phyloP scores from a whole-genome alignment of 2,329 filamentous ascomycete species.

The Rutstroemia sp. region DNA sequence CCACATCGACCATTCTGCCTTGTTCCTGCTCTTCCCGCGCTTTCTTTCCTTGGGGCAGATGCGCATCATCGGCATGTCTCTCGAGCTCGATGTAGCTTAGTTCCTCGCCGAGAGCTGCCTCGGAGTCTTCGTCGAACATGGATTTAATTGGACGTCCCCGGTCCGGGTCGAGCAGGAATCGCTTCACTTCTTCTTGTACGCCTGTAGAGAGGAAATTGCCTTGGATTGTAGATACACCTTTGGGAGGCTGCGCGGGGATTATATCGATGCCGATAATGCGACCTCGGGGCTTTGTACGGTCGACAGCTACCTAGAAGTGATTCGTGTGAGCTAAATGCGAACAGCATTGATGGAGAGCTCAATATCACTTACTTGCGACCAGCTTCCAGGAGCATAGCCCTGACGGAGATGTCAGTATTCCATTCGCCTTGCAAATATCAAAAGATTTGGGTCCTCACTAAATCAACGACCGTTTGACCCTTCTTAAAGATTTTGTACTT shows the following conservation, averaged over 20 bases:
- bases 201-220: conserved; percentile 77
- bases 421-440: neutral
- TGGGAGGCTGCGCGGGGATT: conserved; percentile 84
- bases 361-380: conserved; percentile 50
- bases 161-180: conserved; percentile 61
- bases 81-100: conserved; percentile 61
- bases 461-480: conserved; percentile 82
- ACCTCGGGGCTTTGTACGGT: conserved; percentile 67
- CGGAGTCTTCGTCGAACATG: conserved; percentile 5
- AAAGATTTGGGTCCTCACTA: conserved; percentile 46
- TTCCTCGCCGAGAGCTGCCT: neutral
- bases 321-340: neutral
- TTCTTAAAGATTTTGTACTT: conserved; percentile 72
- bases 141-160: conserved; percentile 42
- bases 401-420: conserved; percentile 27
- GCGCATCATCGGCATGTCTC: conserved; percentile 33
- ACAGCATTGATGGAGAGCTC: neutral
- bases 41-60: conserved; percentile 10
- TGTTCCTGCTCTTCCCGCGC: conserved; percentile 31
- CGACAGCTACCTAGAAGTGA: conserved; percentile 62
- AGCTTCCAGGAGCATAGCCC: conserved; percentile 71
- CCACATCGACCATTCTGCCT: conserved; percentile 71
- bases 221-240: conserved; percentile 89
- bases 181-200: conserved; percentile 70
- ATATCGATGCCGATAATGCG: conserved; percentile 88